These are phyloP conservation scores for Venturia asperata DNA, from an alignment of 2,329 filamentous ascomycete species.

Conservation along the genomic window DNA sequence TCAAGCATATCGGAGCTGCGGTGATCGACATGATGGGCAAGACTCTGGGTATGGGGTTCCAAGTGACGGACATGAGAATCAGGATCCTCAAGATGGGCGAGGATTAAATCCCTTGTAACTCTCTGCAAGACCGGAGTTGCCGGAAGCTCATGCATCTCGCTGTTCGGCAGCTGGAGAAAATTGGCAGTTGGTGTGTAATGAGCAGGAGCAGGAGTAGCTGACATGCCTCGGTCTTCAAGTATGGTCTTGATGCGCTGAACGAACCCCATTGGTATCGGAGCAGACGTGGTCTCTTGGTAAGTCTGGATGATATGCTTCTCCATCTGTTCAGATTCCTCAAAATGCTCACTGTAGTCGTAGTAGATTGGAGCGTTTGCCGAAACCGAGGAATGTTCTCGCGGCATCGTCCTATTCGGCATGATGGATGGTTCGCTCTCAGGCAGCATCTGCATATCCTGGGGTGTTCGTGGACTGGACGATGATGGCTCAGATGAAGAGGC, in stretches of 20 bases:
- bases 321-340: slow-evolving; percentile 33
- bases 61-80: neutral
- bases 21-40: neutral
- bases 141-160: slow-evolving; percentile 18
- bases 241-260: slow-evolving; percentile 38
- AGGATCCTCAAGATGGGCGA: slow-evolving; percentile 8
- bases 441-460: slow-evolving; percentile 32
- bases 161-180: slow-evolving; percentile 7
- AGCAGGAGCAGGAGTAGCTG: slow-evolving; percentile 18
- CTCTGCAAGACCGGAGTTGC: slow-evolving; percentile 18
- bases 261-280: slow-evolving; percentile 31
- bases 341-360: slow-evolving; percentile 34
- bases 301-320: slow-evolving; percentile 14
- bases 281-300: slow-evolving; percentile 10
- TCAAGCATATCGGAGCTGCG: neutral
- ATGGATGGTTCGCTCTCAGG: slow-evolving; percentile 20
- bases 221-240: slow-evolving; percentile 32
- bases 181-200: neutral
- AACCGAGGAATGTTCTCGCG: neutral
- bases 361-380: slow-evolving; percentile 22
- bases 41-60: neutral
- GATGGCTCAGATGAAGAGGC: slow-evolving; percentile 39
- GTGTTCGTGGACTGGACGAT: slow-evolving; percentile 38
- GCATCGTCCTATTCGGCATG: slow-evolving; percentile 2
- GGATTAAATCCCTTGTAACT: slow-evolving; percentile 18